A percentile compares a stretch with the other conserved stretches of the same genome.
Evolutionary conservation across 1,284 basidiomycete genomes (phyloP).

Genomic region (Termitomyces sp.): DNA sequence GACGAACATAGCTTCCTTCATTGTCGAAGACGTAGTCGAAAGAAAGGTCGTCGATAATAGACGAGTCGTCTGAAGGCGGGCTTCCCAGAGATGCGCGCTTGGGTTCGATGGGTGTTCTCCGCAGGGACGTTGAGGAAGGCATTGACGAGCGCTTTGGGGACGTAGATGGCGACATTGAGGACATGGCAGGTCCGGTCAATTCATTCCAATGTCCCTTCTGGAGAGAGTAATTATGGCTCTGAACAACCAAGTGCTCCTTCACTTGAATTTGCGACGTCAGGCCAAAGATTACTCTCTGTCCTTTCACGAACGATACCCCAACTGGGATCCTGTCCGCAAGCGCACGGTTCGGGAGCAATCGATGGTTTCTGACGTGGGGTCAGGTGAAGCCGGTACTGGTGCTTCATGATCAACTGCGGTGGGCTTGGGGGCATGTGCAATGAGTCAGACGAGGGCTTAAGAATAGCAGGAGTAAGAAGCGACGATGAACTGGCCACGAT

Average conservation of each 20-base stretch:
- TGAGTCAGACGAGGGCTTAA: slow-evolving; percentile 21
- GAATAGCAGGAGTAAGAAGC: no score
- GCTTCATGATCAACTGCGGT: slow-evolving; percentile 1
- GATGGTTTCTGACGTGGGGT: slow-evolving; percentile 1
- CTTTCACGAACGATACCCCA: no score
- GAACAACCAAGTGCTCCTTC: no score
- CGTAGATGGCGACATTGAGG: slow-evolving; percentile 25
- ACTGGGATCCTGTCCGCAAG: no score
- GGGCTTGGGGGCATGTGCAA: slow-evolving; percentile 10
- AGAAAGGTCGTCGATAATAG: slow-evolving; percentile 61
- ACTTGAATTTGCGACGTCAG: no score
- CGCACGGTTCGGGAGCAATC: no score
- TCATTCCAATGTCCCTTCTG: no score
- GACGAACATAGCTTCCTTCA: slow-evolving; percentile 55
- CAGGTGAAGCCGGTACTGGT: slow-evolving; percentile 8
- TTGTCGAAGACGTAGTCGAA: slow-evolving; percentile 63
- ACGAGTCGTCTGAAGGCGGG: slow-evolving; percentile 53
- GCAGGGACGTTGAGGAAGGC: slow-evolving; percentile 29
- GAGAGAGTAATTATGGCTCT: no score
- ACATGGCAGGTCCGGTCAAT: slow-evolving; percentile 10
- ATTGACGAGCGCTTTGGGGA: slow-evolving; percentile 22
- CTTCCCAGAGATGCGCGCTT: slow-evolving; percentile 31
- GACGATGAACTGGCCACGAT: no score
- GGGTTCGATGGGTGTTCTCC: slow-evolving; percentile 32
- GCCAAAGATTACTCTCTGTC: no score